Evolutionary conservation across 2,329 filamentous ascomycete genomes (phyloP), one percentile per base, ranked within the genome.

Genomic region (Penicillium freii): DNA sequence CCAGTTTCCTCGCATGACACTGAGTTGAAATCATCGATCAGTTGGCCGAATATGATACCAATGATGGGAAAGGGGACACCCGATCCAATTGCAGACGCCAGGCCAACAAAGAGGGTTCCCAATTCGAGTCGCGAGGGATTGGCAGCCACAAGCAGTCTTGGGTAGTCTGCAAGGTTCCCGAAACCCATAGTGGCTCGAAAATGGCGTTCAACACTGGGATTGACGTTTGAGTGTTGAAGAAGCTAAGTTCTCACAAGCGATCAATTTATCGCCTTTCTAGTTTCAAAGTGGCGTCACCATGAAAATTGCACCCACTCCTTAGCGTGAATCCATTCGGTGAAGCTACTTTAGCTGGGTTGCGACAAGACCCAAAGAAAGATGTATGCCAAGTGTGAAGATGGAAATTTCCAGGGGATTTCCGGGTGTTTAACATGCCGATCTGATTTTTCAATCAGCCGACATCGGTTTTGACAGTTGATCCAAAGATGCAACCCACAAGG

Each of bases 31-130:
- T 76, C 69, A 58, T 77, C 71, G 48, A 77, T 67, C 15, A 77
- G 66, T 59, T 76, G 62, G 56, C 75, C 75, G 51, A 77, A 77
- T 1, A 77, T 54, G 44, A 77, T 74, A 19, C 69, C 74, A 27
- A 77, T 73, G 7, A 77, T 56, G 11, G 75, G 74, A 38, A 76
- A 76, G 5, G 75, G 75, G 1, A 77, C 72, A 39, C 75, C 75
- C 9, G 74, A 70, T 34, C 68, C 74, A 29, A 73, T 71, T 36
- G 73, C 69, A 36, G 56, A 64, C 10, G 64, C 43, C 23, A 72
- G 64, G 9, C 67, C 71, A 17, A 65, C 43, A n/a, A 69, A 36
- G 10, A 74, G 62, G 40, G 62, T 69, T 46, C 57, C 62, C 13
- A 71, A 34, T 29, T 74, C 72, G 39, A 62, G 40, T 47, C 62